A percentile compares a stretch with the other conserved stretches of the same genome.
Evolutionary conservation across 2,329 filamentous ascomycete species (phyloP).

Genomic region (Amylocarpus encephaloides): DNA sequence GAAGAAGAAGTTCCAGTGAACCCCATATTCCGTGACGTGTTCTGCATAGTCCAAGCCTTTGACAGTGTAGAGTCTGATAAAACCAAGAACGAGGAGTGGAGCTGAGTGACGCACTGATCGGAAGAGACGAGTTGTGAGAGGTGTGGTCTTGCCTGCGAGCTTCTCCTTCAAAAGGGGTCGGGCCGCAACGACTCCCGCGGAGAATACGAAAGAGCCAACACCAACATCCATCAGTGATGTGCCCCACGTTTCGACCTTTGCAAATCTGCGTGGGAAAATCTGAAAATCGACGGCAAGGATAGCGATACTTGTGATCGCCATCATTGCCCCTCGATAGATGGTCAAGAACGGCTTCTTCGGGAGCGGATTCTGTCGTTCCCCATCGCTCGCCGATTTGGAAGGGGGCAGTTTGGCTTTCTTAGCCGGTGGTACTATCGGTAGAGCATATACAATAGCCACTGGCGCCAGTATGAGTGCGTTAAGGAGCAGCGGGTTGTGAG

Average conservation of each 20-base stretch:
- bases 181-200: conserved; percentile 83
- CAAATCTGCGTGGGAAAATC: conserved; percentile 88
- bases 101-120: conserved; percentile 72
- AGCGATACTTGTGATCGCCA: conserved; percentile 80
- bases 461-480: conserved; percentile 69
- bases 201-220: conserved; percentile 96
- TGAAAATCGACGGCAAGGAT: conserved; percentile 97
- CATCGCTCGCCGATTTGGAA: conserved; percentile 30
- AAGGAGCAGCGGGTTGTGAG: conserved; percentile 65
- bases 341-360: conserved; percentile 90
- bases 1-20: conserved; percentile 99
- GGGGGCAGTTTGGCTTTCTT: conserved; percentile 47
- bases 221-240: conserved; percentile 98
- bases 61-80: conserved; percentile 77
- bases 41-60: conserved; percentile 95
- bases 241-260: conserved; percentile 98
- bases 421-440: conserved; percentile 38
- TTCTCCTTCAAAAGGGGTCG: conserved; percentile 69
- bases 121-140: conserved; percentile 53
- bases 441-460: conserved; percentile 50
- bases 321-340: conserved; percentile 83
- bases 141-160: conserved; percentile 41
- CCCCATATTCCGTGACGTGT: conserved; percentile 93
- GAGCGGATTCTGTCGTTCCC: conserved; percentile 43
- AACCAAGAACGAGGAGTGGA: conserved; percentile 72